A percentile compares a stretch with the other conserved stretches of the same genome.
Evolutionary conservation across 345 rosid species (phyloP).

Genomic region (Populus simonii): DNA sequence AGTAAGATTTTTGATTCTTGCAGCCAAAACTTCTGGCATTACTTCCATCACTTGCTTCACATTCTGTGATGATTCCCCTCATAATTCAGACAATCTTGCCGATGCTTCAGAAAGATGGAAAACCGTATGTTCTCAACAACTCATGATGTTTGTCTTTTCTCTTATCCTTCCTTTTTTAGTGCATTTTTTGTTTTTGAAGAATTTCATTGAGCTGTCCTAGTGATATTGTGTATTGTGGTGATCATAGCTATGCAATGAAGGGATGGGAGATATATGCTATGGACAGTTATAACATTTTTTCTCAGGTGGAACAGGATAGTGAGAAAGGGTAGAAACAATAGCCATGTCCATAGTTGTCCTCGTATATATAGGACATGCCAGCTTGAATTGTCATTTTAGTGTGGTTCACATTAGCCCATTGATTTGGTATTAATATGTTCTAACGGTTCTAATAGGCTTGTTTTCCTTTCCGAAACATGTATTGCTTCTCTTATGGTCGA

Average conservation of each 20-base stretch:
- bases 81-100: constrained; percentile 79
- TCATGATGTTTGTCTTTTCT: constrained; percentile 13
- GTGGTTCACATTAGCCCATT: too few species aligned
- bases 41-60: constrained; percentile 87
- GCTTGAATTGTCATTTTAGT: too few species aligned
- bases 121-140: constrained; percentile 48
- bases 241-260: neutral
- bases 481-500: too few species aligned
- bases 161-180: neutral
- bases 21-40: constrained; percentile 78
- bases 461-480: too few species aligned
- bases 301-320: neutral
- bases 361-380: too few species aligned
- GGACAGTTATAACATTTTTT: neutral
- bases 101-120: constrained; percentile 66
- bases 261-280: neutral
- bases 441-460: too few species aligned
- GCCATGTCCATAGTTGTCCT: too few species aligned
- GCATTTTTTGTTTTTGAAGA: neutral
- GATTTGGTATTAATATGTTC: too few species aligned
- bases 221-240: constrained; percentile 5
- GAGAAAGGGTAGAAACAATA: too few species aligned
- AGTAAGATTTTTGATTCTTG: constrained; percentile 9
- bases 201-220: neutral
- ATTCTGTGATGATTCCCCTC: constrained; percentile 77